Evolutionary conservation across 75 land plant genomes (phyloP).

Genomic region (Gnetum montanum): DNA sequence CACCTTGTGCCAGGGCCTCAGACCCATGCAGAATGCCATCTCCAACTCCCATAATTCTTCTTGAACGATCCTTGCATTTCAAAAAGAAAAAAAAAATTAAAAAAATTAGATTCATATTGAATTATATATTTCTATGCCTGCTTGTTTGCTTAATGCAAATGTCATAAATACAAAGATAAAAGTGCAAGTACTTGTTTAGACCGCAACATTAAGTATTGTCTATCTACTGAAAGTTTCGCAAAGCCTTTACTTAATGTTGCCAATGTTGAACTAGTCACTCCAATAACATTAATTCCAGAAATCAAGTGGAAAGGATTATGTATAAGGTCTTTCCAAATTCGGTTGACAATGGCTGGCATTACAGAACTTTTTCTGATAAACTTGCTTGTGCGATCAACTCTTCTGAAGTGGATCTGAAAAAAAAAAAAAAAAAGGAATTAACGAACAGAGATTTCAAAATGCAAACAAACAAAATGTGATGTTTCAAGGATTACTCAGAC

Average conservation of each 20-base stretch:
- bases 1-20: conserved; percentile 90
- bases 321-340: conserved; percentile 75
- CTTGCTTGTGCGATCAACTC: conserved; percentile 59
- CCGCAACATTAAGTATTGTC: conserved; percentile 68
- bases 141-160: too few species aligned
- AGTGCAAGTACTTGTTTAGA: conserved; percentile 93
- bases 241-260: conserved; percentile 87
- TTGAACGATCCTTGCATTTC: conserved; percentile 67
- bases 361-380: conserved; percentile 75
- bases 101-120: background rate
- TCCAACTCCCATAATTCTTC: conserved; percentile 82
- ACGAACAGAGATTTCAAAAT: too few species aligned
- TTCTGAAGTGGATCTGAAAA: conserved; percentile 74
- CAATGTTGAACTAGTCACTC: conserved; percentile 92
- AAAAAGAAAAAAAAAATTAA: conserved; percentile 17
- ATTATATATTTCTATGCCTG: background rate
- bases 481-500: background rate
- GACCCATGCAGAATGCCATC: conserved; percentile 94
- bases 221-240: conserved; percentile 89
- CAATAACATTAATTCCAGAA: conserved; percentile 81
- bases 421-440: too few species aligned
- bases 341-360: conserved; percentile 48
- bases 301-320: conserved; percentile 93
- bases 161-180: too few species aligned
- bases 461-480: background rate